Percentiles rank a stretch among this genome's conserved stretches.
These are phyloP conservation scores for Coffea eugenioides DNA, from an alignment of 257 asterid genomes.

Conservation along the genomic window DNA sequence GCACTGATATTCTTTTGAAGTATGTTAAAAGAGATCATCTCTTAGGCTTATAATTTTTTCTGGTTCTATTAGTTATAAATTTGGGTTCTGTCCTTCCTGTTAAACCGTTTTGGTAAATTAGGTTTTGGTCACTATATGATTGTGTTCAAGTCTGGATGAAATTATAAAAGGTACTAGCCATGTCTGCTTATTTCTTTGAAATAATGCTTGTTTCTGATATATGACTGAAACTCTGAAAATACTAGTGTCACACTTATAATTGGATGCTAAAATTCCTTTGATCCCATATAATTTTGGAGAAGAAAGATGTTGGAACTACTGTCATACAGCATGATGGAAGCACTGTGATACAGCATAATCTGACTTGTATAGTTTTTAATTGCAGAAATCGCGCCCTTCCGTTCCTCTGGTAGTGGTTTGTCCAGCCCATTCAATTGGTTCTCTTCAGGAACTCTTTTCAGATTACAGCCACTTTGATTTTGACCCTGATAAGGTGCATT, in stretches of 20 bases:
- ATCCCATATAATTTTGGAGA: neutral
- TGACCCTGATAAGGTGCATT: slow-evolving; percentile 71
- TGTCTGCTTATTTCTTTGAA: neutral
- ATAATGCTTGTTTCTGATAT: too few species aligned
- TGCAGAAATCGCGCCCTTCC: slow-evolving; percentile 60
- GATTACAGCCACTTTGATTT: slow-evolving; percentile 61
- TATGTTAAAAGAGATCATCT: neutral
- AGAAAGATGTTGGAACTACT: neutral
- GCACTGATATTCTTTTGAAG: neutral
- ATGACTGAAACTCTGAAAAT: too few species aligned
- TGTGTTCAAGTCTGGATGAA: neutral
- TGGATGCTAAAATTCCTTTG: neutral
- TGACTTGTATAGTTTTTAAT: slow-evolving; percentile 29
- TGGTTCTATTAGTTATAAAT: neutral
- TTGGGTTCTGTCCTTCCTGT: too few species aligned
- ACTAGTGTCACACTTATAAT: neutral
- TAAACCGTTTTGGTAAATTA: too few species aligned
- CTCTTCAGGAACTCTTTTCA: slow-evolving; percentile 54
- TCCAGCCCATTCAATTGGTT: slow-evolving; percentile 48
- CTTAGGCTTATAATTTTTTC: too few species aligned
- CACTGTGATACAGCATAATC: neutral
- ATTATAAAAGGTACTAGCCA: neutral
- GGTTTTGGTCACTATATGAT: neutral
- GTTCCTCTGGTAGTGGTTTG: slow-evolving; percentile 72
- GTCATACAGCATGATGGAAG: neutral